These are phyloP conservation scores for Tolypocladium amazonense DNA, from an alignment of 2,329 filamentous ascomycete species.

Conservation along the genomic window DNA sequence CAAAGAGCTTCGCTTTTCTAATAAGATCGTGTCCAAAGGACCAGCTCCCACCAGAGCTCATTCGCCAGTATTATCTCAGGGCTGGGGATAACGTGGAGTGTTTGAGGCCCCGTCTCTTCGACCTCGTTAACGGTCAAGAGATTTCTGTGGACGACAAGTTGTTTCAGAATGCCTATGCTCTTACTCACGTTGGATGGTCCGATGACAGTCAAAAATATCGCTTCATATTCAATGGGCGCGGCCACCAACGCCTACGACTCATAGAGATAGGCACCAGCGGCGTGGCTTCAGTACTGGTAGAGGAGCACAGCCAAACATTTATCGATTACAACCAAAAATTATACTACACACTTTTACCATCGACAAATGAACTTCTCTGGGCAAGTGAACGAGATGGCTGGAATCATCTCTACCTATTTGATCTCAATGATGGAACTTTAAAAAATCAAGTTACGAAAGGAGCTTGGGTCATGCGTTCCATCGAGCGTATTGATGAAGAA, in stretches of 20 bases:
- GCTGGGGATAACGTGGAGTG: constrained; percentile 13
- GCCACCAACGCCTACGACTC: constrained; percentile 12
- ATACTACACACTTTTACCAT: constrained; percentile 1
- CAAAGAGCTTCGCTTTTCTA: constrained; percentile 6
- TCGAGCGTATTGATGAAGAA: constrained; percentile 11
- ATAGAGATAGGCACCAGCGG: constrained; percentile 9
- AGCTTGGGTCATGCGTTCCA: constrained; percentile 12
- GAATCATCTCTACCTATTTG: constrained; percentile 16
- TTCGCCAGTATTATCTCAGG: constrained; percentile 12
- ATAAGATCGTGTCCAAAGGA: constrained; percentile 8
- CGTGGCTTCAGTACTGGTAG: constrained; percentile 8
- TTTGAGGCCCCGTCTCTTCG: constrained; percentile 15
- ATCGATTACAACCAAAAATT: constrained; percentile 8
- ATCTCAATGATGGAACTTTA: constrained; percentile 4
- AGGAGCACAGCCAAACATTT: constrained; percentile 15
- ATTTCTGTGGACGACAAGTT: constrained; percentile 10
- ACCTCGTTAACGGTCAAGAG: constrained; percentile 8
- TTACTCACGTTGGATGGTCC: constrained; percentile 13
- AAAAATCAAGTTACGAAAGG: constrained; percentile 14
- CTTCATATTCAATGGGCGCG: constrained; percentile 17
- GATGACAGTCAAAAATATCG: constrained; percentile 11
- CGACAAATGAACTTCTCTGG: constrained; percentile 15
- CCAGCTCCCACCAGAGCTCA: constrained; percentile 15
- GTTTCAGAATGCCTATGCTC: constrained; percentile 13
- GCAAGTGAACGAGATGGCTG: constrained; percentile 16